Conservation (phyloP, 106 monocot genomes). For the Narthecium ossifragum region DNA sequence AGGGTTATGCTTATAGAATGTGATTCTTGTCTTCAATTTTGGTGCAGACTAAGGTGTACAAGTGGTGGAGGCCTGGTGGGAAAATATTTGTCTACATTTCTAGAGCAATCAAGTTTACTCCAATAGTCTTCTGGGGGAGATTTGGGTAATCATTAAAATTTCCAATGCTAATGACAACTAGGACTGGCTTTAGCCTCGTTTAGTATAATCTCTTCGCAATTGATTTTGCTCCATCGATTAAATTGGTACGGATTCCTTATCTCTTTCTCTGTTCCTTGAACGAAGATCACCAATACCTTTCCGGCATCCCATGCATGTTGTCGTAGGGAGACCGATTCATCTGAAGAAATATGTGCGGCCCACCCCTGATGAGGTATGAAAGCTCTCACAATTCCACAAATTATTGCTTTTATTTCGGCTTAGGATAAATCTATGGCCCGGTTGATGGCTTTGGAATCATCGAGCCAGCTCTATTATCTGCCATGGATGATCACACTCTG, state of each 20-base stretch:
- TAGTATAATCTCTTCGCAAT: neutral
- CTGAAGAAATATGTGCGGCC: slow-evolving; percentile 61
- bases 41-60: slow-evolving; percentile 53
- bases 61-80: slow-evolving; percentile 76
- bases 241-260: neutral
- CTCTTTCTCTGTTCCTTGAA: neutral
- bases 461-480: too few species aligned
- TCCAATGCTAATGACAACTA: neutral
- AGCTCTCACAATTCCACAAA: too few species aligned
- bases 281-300: slow-evolving; percentile 79
- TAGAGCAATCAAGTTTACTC: slow-evolving; percentile 48
- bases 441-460: too few species aligned
- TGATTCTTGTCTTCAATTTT: neutral
- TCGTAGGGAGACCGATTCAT: slow-evolving; percentile 81
- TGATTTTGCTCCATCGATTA: neutral
- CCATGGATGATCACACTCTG: too few species aligned
- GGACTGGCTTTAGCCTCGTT: neutral
- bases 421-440: too few species aligned
- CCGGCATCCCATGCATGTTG: slow-evolving; percentile 76
- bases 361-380: slow-evolving; percentile 65
- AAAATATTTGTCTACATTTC: slow-evolving; percentile 46
- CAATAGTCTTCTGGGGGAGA: slow-evolving; percentile 63
- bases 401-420: too few species aligned
- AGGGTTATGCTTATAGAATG: neutral
- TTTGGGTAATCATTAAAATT: slow-evolving; percentile 27